Conservation (phyloP, 2,329 filamentous ascomycete genomes). For the Fusarium marasasianum region DNA sequence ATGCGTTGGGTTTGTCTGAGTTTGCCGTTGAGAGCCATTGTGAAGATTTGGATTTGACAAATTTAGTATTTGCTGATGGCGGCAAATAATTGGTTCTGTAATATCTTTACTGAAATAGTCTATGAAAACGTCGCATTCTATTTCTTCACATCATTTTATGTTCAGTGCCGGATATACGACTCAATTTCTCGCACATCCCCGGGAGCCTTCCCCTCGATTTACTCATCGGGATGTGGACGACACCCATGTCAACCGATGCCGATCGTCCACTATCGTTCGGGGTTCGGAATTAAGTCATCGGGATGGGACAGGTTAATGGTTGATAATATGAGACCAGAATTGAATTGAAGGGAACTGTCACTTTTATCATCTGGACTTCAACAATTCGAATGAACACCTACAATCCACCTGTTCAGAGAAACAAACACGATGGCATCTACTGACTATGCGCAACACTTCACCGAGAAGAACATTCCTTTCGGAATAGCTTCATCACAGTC, state of each 20-base stretch:
- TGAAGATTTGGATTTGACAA: neutral
- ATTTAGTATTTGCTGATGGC: rapidly evolving
- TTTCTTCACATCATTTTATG: neutral
- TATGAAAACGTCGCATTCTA: neutral
- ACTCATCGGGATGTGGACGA: slow-evolving; percentile 27
- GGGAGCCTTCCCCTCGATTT: neutral
- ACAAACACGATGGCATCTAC: neutral
- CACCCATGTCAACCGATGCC: neutral
- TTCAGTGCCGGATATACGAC: neutral
- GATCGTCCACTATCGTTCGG: slow-evolving; percentile 2
- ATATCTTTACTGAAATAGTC: rapidly evolving
- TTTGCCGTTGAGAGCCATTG: slow-evolving; percentile 31
- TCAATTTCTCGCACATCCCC: neutral
- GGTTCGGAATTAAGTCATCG: neutral
- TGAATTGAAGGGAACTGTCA: neutral
- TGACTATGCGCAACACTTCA: slow-evolving; percentile 54
- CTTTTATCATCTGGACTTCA: no score
- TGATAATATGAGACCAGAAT: neutral
- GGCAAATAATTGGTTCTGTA: neutral
- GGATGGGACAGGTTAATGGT: neutral
- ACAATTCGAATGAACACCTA: rapidly evolving
- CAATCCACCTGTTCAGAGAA: rapidly evolving
- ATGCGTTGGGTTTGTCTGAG: slow-evolving; percentile 32
- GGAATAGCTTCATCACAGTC: slow-evolving; percentile 57
- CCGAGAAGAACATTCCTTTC: slow-evolving; percentile 62